phyloP scores from a whole-genome alignment of 1,284 basidiomycete species.

The Pseudozyma thailandica region DNA sequence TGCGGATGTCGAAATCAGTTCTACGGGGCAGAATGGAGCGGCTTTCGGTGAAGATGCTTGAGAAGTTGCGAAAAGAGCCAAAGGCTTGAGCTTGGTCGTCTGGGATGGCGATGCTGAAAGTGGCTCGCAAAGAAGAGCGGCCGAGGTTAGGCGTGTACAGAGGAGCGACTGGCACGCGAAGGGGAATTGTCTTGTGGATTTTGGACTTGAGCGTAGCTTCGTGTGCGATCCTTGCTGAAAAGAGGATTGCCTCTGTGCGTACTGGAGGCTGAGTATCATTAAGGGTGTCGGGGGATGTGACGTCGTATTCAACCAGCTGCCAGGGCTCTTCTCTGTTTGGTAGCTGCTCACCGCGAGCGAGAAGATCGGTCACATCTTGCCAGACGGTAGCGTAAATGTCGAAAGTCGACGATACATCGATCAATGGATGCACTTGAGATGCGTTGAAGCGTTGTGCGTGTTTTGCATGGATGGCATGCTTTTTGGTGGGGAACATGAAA shows the following conservation, averaged over 20 bases:
- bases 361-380: constrained; percentile 22
- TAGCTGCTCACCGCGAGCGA: constrained; percentile 11
- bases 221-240: background rate
- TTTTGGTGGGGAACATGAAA: constrained; percentile 11
- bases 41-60: constrained; percentile 1
- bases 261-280: constrained; percentile 7
- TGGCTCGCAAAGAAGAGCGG: constrained; percentile 14
- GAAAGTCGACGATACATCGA: constrained; percentile 8
- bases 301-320: background rate
- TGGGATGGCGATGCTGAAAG: constrained; percentile 19
- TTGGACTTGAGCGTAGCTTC: constrained; percentile 3
- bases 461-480: constrained; percentile 1
- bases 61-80: constrained; percentile 12
- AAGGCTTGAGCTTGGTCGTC: background rate
- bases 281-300: background rate
- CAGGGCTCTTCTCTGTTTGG: constrained; percentile 7
- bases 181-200: constrained; percentile 6
- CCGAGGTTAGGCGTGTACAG: constrained; percentile 15
- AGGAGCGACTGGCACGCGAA: constrained; percentile 12
- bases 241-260: constrained; percentile 12
- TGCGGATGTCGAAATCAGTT: background rate
- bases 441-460: constrained; percentile 8
- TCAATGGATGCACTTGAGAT: constrained; percentile 17
- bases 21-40: constrained; percentile 8
- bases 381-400: constrained; percentile 16